These are phyloP conservation scores for Rosa rugosa DNA, from an alignment of 306 rosid genomes.

Conservation along the genomic window DNA sequence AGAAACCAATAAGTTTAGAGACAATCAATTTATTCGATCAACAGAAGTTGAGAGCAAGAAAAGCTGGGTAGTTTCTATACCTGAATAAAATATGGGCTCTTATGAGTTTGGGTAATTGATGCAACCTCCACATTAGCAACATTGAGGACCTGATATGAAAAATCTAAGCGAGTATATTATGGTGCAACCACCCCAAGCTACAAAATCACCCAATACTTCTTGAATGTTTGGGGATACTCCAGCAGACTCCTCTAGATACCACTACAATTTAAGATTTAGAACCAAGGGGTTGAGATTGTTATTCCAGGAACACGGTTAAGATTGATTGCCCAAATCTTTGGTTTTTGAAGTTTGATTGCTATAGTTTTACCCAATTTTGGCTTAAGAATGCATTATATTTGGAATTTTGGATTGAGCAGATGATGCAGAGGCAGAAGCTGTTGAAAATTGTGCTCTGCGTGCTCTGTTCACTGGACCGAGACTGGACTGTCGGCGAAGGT, in stretches of 20 bases:
- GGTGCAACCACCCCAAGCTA: constrained; percentile 99
- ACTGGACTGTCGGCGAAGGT: too few species aligned
- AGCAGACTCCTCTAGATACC: constrained; percentile 79
- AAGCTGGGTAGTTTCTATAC: constrained; percentile 32
- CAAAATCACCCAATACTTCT: constrained; percentile 86
- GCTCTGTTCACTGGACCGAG: too few species aligned
- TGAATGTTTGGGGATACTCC: constrained; percentile 61
- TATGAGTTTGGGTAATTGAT: constrained; percentile 52
- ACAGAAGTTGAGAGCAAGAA: neutral
- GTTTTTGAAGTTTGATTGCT: too few species aligned
- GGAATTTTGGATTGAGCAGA: too few species aligned
- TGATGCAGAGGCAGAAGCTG: too few species aligned
- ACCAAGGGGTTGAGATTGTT: neutral
- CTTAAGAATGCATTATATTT: too few species aligned
- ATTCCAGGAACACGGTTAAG: too few species aligned
- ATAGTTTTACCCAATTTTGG: too few species aligned
- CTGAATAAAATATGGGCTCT: constrained; percentile 62
- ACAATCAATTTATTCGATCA: neutral
- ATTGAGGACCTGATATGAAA: constrained; percentile 89
- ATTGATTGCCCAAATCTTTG: too few species aligned
- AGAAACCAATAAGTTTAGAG: neutral
- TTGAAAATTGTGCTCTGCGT: too few species aligned
- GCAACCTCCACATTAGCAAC: constrained; percentile 89
- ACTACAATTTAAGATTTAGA: constrained; percentile 50
- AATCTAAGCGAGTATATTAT: constrained; percentile 93